Base-by-base conservation (phyloP, 1,284 basidiomycete genomes). In the Limonomyces culmigenus region DNA sequence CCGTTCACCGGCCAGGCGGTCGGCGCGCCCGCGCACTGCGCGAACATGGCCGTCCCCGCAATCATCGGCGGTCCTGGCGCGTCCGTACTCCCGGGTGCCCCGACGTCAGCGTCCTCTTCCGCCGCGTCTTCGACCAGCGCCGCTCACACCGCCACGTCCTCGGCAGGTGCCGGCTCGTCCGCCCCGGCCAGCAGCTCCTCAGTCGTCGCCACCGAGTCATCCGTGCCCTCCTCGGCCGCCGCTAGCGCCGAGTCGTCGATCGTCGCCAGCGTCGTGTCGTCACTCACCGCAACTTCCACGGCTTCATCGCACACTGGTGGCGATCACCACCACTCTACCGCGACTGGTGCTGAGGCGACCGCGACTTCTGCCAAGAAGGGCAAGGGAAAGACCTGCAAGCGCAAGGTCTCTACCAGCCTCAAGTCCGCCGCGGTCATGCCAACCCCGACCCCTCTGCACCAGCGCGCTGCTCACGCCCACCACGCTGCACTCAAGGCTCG, bases 361-460 rank as follows among this genome's bases (percentile, higher is more conserved):
- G 48, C 46, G 20, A 70, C 45, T 42, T 76, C 67, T 0, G 44
- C 43, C 38, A 70, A 65, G 40, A 76, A 76, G 18, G 65, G 2
- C 53, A 50, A 14, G 84, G 62, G 56, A 76, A 83, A 2, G 66
- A 63, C 13, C 79, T 48, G 44, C 88, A 58, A 0, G 76, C 76
- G 52, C 88, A 85, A n/a, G n/a, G n/a, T n/a, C n/a, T n/a, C n/a
- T n/a, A n/a, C n/a, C n/a, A n/a, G n/a, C n/a, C n/a, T n/a, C n/a
- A n/a, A n/a, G n/a, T n/a, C n/a, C n/a, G n/a, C n/a, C n/a, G n/a
- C n/a, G n/a, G n/a, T n/a, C n/a, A n/a, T n/a, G n/a, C n/a, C n/a
- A n/a, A n/a, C n/a, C n/a, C n/a, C n/a, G n/a, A n/a, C n/a, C n/a
- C n/a, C n/a, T n/a, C n/a, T n/a, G n/a, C n/a, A n/a, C n/a, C n/a